phyloP scores from a whole-genome alignment of 495 filamentous ascomycete species.

The Penicillium psychrofluorescens region DNA sequence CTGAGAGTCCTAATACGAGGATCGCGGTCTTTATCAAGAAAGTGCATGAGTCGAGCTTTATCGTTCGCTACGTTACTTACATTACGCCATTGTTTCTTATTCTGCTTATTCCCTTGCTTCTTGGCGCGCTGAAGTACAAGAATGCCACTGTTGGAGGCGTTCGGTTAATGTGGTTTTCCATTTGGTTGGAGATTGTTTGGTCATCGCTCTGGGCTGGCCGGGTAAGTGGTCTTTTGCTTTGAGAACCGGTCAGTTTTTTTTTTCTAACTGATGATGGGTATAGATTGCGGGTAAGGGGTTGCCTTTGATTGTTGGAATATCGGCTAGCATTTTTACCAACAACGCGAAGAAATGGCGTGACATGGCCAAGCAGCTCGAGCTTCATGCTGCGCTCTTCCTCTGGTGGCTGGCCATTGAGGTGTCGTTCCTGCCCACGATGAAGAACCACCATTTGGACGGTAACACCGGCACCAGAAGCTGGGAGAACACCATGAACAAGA shows the following conservation, averaged over 20 bases:
- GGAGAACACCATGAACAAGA: slow-evolving; percentile 77
- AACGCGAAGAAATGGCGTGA: slow-evolving; percentile 92
- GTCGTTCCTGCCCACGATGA: slow-evolving; percentile 52
- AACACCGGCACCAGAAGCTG: slow-evolving; percentile 49
- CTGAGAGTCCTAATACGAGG: slow-evolving; percentile 55
- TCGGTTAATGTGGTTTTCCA: slow-evolving; percentile 77
- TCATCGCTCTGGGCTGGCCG: slow-evolving; percentile 79
- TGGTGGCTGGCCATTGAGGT: slow-evolving; percentile 84
- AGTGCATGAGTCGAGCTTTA: slow-evolving; percentile 66
- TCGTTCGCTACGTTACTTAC: slow-evolving; percentile 83
- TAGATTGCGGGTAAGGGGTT: slow-evolving; percentile 69
- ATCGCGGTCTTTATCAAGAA: slow-evolving; percentile 56
- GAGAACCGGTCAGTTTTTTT: too few relatives aligned
- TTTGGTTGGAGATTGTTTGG: slow-evolving; percentile 95
- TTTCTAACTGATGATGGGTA: background rate
- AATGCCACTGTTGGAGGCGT: slow-evolving; percentile 70
- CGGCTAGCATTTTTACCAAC: slow-evolving; percentile 75
- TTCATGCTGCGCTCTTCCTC: slow-evolving; percentile 81
- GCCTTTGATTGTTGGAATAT: slow-evolving; percentile 55
- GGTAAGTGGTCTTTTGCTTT: slow-evolving; percentile 28
- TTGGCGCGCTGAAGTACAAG: slow-evolving; percentile 62
- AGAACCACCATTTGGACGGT: slow-evolving; percentile 63
- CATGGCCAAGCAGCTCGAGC: slow-evolving; percentile 77
- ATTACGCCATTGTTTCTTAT: slow-evolving; percentile 68
- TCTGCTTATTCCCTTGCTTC: slow-evolving; percentile 71